Percentiles rank a stretch among this genome's conserved stretches.
Evolutionary conservation across 2,329 filamentous ascomycete species (phyloP).

Genomic region (Penicillium sp.): DNA sequence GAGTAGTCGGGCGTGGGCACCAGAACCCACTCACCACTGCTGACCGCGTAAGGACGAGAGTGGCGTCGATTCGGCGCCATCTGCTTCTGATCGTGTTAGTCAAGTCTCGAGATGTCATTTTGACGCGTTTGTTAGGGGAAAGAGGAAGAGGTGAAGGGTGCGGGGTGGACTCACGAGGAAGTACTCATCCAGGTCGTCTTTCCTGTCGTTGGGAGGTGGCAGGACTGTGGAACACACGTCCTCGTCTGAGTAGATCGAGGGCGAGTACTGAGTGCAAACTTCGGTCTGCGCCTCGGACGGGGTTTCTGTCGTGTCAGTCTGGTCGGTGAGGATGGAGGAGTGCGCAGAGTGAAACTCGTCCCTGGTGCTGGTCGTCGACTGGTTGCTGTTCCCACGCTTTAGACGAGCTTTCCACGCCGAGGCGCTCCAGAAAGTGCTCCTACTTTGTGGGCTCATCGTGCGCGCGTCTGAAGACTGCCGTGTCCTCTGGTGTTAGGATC

Average conservation of each 20-base stretch:
- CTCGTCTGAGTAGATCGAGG: constrained; percentile 4
- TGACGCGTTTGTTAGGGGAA: background rate
- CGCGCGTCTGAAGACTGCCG: background rate
- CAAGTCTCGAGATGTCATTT: background rate
- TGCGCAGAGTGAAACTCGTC: constrained; percentile 1
- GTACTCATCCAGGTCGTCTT: background rate
- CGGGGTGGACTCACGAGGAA: background rate
- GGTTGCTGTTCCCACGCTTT: background rate
- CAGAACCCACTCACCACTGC: constrained; percentile 34
- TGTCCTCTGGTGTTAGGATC: background rate
- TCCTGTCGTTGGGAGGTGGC: background rate
- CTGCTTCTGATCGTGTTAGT: constrained; percentile 6
- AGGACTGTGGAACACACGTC: background rate
- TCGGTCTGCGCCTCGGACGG: background rate
- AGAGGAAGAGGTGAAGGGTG: background rate
- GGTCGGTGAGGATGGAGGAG: background rate
- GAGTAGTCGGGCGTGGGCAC: constrained; percentile 11
- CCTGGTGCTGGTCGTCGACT: background rate
- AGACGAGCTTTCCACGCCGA: constrained; percentile 3
- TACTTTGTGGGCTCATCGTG: constrained; percentile 1
- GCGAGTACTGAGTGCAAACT: constrained; percentile 7
- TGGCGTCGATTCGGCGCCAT: constrained; percentile 23
- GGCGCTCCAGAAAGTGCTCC: constrained; percentile 1
- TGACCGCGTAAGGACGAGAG: constrained; percentile 34
- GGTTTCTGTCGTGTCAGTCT: background rate